Evolutionary conservation across 805 yeast genomes (phyloP), one percentile per base, ranked within the genome.

Genomic region (Candida ascalaphidarum): DNA sequence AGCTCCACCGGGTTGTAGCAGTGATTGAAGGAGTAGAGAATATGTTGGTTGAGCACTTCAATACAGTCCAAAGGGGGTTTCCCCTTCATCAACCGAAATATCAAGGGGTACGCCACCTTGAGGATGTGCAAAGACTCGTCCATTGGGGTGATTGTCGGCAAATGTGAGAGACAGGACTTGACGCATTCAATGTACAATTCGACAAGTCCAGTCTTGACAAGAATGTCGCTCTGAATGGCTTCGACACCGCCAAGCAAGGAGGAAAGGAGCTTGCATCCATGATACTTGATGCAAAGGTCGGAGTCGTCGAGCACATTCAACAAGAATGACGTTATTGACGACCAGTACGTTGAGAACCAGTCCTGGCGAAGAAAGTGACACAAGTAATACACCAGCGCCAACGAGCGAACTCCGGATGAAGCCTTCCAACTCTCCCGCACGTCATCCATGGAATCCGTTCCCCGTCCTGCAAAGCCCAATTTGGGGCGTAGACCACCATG

Each of bases 251-350:
- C 26, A 4, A 29, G 27, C 9, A 20, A 21, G 11, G 29, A 28
- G 12, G 9, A 17, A 17, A 54, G 28, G n/a, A 53, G 28, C 6
- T 30, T 28, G 25, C 50, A 38, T 12, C 48, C 55, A 27, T 50
- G 53, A 1, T 41, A 34, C 30, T 59, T 55, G 25, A 48, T 40
- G 5, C 29, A 21, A 5, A 52, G 48, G 15, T 50, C 53, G 25
- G 52, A 47, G 32, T 58, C 60, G 31, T 58, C 62, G 22, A 58
- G 41, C 5, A 61, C 39, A 25, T 55, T 57, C 12, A 61, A 43
- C 4, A 53, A 39, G 25, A 55, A 57, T 5, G 64, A 45, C 8
- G 61, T 41, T 9, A 55, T 28, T 3, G 45, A n/a, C 6, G 47
- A 39, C 55, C 60, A 50, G 21, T 42, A 28, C 2, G 28, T 14